These are phyloP conservation scores for Serendipita sp. DNA, from an alignment of 768 basidiomycete species.

Conservation along the genomic window DNA sequence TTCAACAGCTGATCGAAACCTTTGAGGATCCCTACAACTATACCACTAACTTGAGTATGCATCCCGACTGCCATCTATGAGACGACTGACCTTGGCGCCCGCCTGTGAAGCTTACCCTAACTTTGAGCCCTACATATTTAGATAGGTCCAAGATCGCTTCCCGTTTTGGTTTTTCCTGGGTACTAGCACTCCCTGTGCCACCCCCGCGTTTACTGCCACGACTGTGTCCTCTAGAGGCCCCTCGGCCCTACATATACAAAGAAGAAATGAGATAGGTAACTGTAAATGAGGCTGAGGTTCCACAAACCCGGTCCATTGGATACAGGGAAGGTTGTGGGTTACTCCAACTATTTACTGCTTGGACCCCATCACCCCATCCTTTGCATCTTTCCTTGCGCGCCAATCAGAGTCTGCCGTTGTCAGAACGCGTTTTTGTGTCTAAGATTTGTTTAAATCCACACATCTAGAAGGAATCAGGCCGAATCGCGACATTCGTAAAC, in stretches of 20 bases:
- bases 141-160: constrained; percentile 92
- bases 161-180: constrained; percentile 62
- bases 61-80: constrained; percentile 6
- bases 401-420: neutral
- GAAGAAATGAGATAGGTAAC: constrained; percentile 18
- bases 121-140: constrained; percentile 82
- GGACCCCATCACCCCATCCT: neutral
- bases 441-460: neutral
- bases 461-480: neutral
- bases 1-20: constrained; percentile 94
- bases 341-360: neutral
- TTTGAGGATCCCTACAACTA: constrained; percentile 85
- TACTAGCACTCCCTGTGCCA: constrained; percentile 31
- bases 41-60: neutral
- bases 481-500: neutral
- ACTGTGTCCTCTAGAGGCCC: constrained; percentile 23
- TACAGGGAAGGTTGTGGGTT: neutral
- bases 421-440: neutral
- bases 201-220: constrained; percentile 28
- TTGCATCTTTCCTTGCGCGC: neutral
- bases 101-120: constrained; percentile 95
- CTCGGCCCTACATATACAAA: constrained; percentile 23
- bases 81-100: constrained; percentile 66
- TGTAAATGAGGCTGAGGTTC: neutral
- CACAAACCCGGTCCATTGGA: neutral